phyloP scores from a whole-genome alignment of 2,329 filamentous ascomycete genomes.

The Aspergillus sp. region DNA sequence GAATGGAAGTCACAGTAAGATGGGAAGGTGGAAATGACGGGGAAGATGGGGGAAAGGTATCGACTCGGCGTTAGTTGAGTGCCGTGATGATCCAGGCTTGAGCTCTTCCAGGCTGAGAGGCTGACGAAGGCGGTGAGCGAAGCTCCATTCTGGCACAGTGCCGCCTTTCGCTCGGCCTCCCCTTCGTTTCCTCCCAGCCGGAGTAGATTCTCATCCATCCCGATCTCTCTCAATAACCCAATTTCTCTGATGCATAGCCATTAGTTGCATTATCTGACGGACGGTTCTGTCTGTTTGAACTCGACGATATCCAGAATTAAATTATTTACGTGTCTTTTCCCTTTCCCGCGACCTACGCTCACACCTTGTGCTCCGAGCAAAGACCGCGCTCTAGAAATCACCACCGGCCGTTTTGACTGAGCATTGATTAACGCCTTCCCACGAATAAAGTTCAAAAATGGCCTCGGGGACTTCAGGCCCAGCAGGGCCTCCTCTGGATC shows the following conservation, averaged over 20 bases:
- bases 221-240: slow-evolving; percentile 9
- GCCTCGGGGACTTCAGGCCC: slow-evolving; percentile 35
- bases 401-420: slow-evolving; percentile 9
- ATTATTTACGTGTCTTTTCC: neutral
- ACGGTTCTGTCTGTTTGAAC: neutral
- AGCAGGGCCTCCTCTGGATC: slow-evolving; percentile 52
- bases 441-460: slow-evolving; percentile 40
- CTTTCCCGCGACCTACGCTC: neutral
- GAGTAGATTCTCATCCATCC: slow-evolving; percentile 15
- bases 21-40: neutral
- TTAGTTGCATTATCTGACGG: neutral
- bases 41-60: slow-evolving; percentile 10
- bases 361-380: slow-evolving; percentile 13
- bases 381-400: slow-evolving; percentile 13
- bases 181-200: slow-evolving; percentile 21
- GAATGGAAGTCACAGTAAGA: neutral
- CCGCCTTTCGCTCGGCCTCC: slow-evolving; percentile 25
- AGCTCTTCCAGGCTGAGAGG: slow-evolving; percentile 20
- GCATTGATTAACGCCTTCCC: slow-evolving; percentile 2
- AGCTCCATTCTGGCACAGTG: slow-evolving; percentile 13
- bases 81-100: slow-evolving; percentile 11
- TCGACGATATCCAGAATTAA: neutral
- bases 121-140: slow-evolving; percentile 36
- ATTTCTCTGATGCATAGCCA: slow-evolving; percentile 6
- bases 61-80: slow-evolving; percentile 8